Conservation (phyloP, 495 filamentous ascomycete genomes). For the Daldinia concentrica region DNA sequence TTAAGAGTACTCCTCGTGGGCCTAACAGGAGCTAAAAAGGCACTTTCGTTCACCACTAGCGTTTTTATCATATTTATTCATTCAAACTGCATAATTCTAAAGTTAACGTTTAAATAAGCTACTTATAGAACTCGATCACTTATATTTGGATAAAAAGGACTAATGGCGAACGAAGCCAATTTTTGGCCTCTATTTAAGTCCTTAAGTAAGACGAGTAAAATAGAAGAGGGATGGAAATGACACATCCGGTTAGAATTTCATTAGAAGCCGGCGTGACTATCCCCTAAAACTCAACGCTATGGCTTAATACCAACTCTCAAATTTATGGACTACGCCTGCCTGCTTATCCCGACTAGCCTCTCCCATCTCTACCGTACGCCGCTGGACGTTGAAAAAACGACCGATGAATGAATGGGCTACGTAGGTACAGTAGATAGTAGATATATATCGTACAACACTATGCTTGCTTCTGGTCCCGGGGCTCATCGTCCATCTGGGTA, state of each 20-base stretch:
- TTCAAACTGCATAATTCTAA: no score
- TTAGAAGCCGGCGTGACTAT: background rate
- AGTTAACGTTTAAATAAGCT: no score
- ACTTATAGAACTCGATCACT: no score
- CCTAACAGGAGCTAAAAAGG: no score
- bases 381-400: background rate
- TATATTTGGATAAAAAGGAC: no score
- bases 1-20: no score
- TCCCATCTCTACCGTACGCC: background rate
- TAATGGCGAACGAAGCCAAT: no score
- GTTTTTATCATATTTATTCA: no score
- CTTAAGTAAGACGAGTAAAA: no score
- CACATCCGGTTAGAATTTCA: background rate
- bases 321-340: slow-evolving; percentile 26
- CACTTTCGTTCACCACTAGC: no score
- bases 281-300: background rate
- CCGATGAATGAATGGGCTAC: slow-evolving; percentile 8
- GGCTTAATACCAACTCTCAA: slow-evolving; percentile 29
- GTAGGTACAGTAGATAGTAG: slow-evolving; percentile 13
- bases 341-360: background rate
- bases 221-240: no score
- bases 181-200: no score
- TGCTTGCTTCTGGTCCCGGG: background rate
- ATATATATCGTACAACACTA: slow-evolving; percentile 19
- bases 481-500: background rate